A percentile compares a stretch with the other conserved stretches of the same genome.
phyloP scores from a whole-genome alignment of 192 early-diverging fungal species.

The Gonapodya prolifera region DNA sequence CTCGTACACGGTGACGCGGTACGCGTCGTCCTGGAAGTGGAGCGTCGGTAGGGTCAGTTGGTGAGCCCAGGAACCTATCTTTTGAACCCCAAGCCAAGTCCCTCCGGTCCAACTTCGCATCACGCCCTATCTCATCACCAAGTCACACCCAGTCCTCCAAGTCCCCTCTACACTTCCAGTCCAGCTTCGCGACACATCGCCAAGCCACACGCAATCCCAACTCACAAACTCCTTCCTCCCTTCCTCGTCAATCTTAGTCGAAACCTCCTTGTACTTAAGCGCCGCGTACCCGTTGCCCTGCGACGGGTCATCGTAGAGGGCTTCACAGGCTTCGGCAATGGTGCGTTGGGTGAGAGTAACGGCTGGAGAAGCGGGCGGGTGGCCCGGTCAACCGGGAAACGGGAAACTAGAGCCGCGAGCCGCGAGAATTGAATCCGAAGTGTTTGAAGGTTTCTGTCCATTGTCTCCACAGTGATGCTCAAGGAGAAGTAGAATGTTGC shows the following conservation, averaged over 20 bases:
- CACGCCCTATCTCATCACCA: background rate
- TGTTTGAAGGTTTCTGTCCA: background rate
- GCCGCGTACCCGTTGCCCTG: slow-evolving; percentile 56
- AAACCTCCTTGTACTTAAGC: slow-evolving; percentile 69
- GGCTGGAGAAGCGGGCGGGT: slow-evolving; percentile 19
- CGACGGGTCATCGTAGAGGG: slow-evolving; percentile 74
- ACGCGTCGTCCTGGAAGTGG: slow-evolving; percentile 54
- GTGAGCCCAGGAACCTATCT: background rate
- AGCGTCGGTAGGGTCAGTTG: background rate
- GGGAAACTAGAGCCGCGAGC: background rate
- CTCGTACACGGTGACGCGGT: slow-evolving; percentile 73
- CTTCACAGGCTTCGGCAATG: slow-evolving; percentile 77
- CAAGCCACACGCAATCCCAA: background rate
- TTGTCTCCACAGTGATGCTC: background rate
- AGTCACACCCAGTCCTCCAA: background rate
- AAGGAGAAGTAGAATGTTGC: background rate
- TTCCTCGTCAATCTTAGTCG: slow-evolving; percentile 67
- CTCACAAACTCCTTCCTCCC: slow-evolving; percentile 63
- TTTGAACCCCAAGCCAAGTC: background rate
- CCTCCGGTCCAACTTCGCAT: background rate
- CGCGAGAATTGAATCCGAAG: too few relatives aligned
- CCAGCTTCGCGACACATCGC: background rate
- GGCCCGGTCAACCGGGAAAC: background rate
- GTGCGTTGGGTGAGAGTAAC: slow-evolving; percentile 75
- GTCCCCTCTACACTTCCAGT: background rate